Evolutionary conservation across 148 eudicot genomes (phyloP).

Genomic region (Persicaria maculosa): DNA sequence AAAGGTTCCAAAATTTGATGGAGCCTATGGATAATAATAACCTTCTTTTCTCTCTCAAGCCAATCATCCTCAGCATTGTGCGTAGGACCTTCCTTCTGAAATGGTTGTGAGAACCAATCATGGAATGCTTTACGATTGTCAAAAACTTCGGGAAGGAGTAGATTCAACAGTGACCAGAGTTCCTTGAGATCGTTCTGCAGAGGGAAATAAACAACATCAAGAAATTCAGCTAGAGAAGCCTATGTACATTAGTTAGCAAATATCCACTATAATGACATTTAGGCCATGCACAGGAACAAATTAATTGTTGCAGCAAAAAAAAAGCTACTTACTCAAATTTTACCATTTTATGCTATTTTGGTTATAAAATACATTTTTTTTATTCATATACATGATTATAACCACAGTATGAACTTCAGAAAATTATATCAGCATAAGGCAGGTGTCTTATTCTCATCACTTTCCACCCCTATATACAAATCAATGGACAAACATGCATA

Average conservation of each 20-base stretch:
- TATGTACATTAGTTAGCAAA: not conserved
- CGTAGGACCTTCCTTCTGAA: constrained; percentile 75
- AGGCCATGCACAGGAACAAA: not conserved
- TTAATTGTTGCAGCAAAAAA: not conserved
- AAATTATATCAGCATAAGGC: too few species aligned
- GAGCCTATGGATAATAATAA: constrained; percentile 91
- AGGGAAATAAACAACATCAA: not conserved
- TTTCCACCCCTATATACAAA: too few species aligned
- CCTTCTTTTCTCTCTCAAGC: constrained; percentile 99
- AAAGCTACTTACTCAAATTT: not conserved
- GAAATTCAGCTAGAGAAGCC: not conserved
- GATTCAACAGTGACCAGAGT: constrained; percentile 93
- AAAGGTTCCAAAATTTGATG: constrained; percentile 99
- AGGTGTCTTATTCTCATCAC: too few species aligned
- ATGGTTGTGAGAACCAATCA: constrained; percentile 98
- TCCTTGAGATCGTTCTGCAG: constrained; percentile 96
- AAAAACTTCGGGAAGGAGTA: constrained; percentile 98
- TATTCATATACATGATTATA: not conserved
- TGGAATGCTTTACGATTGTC: constrained; percentile 97
- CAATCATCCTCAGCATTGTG: constrained; percentile 93
- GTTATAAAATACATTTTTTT: not conserved
- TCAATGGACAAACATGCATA: too few species aligned
- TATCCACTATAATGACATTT: not conserved
- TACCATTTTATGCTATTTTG: not conserved
- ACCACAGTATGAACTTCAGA: too few species aligned